Conservation (phyloP, 331 rosid species). For the Pyracantha coccinea region DNA sequence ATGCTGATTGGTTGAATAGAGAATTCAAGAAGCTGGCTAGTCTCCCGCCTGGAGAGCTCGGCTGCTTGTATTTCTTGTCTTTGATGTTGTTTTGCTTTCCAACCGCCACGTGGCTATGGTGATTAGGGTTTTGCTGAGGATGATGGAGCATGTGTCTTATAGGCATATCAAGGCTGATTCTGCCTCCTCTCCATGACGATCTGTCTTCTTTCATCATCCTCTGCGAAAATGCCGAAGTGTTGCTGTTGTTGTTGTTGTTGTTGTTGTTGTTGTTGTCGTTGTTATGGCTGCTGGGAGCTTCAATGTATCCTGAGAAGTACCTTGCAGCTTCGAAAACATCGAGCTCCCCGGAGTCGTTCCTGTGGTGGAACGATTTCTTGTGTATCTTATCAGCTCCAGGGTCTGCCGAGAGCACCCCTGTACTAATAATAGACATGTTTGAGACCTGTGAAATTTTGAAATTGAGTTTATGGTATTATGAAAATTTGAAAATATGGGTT, state of each 20-base stretch:
- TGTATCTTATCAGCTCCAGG: conserved; percentile 30
- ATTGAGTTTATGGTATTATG: not conserved
- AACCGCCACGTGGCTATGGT: conserved; percentile 3
- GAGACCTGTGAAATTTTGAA: not conserved
- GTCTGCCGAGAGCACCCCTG: conserved; percentile 37
- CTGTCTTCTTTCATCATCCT: conserved; percentile 51
- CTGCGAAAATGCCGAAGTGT: conserved; percentile 14
- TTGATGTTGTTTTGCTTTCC: conserved; percentile 20
- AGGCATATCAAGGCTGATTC: conserved; percentile 88
- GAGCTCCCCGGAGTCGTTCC: conserved; percentile 75
- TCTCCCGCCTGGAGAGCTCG: conserved; percentile 93
- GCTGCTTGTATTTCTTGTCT: conserved; percentile 70
- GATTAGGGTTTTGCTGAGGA: conserved; percentile 3
- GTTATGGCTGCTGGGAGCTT: conserved; percentile 21
- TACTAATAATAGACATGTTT: conserved; percentile 47
- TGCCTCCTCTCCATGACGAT: conserved; percentile 33
- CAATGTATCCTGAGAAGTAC: conserved; percentile 84
- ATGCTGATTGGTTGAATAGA: conserved; percentile 73
- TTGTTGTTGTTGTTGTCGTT: conserved; percentile 1
- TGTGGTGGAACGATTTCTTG: conserved; percentile 57
- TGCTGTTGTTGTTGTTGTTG: not conserved
- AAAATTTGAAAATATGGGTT: too few species aligned
- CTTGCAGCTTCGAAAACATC: conserved; percentile 86
- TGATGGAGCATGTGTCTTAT: conserved; percentile 41
- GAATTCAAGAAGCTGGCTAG: conserved; percentile 92